These are phyloP conservation scores for Quercus agrifolia DNA, from an alignment of 306 rosid genomes.

Conservation along the genomic window DNA sequence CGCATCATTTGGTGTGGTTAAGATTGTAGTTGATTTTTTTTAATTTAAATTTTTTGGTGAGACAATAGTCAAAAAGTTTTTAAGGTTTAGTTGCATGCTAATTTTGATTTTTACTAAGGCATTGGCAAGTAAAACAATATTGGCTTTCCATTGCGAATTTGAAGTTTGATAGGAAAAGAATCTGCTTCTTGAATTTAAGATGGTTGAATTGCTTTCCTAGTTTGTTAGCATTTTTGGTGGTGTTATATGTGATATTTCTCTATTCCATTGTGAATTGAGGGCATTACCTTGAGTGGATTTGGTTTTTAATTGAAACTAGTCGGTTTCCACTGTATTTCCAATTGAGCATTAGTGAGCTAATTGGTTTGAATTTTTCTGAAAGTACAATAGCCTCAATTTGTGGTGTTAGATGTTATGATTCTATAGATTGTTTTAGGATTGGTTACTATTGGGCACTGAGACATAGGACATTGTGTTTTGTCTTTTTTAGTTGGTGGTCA, in stretches of 20 bases:
- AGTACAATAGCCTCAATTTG: neutral
- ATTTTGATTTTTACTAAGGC: neutral
- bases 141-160: neutral
- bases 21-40: neutral
- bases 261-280: neutral
- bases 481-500: neutral
- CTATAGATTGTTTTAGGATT: neutral
- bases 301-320: neutral
- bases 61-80: neutral
- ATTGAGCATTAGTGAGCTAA: constrained; percentile 16
- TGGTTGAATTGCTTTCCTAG: constrained; percentile 22
- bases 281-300: constrained; percentile 3
- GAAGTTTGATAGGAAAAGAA: neutral
- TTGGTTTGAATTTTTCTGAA: neutral
- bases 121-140: neutral
- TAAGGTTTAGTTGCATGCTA: neutral
- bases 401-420: neutral
- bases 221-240: neutral
- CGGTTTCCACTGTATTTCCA: neutral
- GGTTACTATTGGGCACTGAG: neutral
- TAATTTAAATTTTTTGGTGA: neutral
- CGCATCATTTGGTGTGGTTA: neutral
- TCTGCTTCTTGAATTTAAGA: constrained; percentile 8
- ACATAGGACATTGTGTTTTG: neutral
- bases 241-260: constrained; percentile 5